Evolutionary conservation across 441 rosid species (phyloP).

Genomic region (Populus hybrid): DNA sequence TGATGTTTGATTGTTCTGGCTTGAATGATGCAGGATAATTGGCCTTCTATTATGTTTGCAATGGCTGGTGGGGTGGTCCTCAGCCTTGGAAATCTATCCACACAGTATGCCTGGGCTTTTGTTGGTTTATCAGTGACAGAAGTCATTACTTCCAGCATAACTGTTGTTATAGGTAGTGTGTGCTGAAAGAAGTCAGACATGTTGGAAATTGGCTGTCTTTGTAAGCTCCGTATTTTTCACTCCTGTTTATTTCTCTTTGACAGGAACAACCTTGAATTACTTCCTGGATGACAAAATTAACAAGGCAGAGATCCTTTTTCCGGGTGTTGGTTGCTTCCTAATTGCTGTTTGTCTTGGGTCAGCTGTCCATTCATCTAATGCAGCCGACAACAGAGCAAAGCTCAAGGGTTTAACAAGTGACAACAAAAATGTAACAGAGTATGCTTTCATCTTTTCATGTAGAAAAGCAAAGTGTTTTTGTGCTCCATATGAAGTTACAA

Average conservation of each 20-base stretch:
- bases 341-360: conserved; percentile 85
- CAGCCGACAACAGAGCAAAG: conserved; percentile 64
- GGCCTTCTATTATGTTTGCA: conserved; percentile 85
- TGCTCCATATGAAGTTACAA: background rate
- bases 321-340: conserved; percentile 81
- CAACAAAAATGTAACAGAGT: conserved; percentile 33
- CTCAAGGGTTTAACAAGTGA: conserved; percentile 38
- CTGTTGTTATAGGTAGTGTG: conserved; percentile 68
- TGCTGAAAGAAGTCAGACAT: background rate
- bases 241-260: conserved; percentile 9
- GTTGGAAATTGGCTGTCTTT: background rate
- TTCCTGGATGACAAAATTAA: conserved; percentile 81
- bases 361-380: conserved; percentile 74
- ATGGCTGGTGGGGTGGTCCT: conserved; percentile 77
- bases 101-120: conserved; percentile 89
- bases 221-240: background rate
- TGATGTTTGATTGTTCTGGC: background rate
- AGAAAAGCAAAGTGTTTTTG: background rate
- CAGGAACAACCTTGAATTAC: conserved; percentile 82
- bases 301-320: conserved; percentile 76
- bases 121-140: conserved; percentile 84
- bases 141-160: conserved; percentile 66
- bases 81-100: conserved; percentile 70
- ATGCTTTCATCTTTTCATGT: conserved; percentile 19
- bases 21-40: conserved; percentile 56